Base-by-base conservation (phyloP, 345 rosid genomes). In the Rhodamnia argentea region DNA sequence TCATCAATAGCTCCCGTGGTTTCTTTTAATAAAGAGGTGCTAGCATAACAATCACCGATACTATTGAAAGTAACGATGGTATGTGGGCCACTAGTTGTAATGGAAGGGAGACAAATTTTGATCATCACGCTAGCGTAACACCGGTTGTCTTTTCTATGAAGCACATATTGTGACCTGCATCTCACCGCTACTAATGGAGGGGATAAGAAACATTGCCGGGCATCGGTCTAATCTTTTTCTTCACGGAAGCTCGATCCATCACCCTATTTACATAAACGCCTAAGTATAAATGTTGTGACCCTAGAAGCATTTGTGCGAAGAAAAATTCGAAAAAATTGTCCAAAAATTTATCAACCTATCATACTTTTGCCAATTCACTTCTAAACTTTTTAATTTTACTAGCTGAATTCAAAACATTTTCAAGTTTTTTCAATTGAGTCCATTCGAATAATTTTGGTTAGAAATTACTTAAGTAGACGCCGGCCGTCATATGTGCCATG, bases 401-500 rank as follows among this genome's bases (percentile, higher is more conserved):
- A 59, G 5, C n/a, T 5, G 16, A 59, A 0, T 59, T 15, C 3
- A 12, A 26, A 59, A n/a, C 5, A 13, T 5, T 26, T 24, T 58
- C 12, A 59, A 0, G 4, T 26, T 24, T 58, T 58, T 0, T 12
- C 29, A 58, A 26, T 58, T 11, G 5, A 58, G n/a, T 58, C 1
- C 15, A 26, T 58, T 14, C 3, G 0, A 6, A 11, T 15, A 58
- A 58, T 58, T 58, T 58, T 58, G 2, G 0, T 1, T 10, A 15
- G 26, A 57, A 58, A 12, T 26, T 5, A 1, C 29, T 4, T 5
- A 26, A 11, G 1, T 58, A 7, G 16, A 26, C 16, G 13, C 1
- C 3, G 0, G 3, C 3, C 13, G 13, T 59, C 1, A 3, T 1
- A 26, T 1, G 29, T 12, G 13, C 9, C 8, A 59, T 10, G 16